Percentiles rank a stretch among this genome's conserved stretches.
phyloP scores from a whole-genome alignment of 352 stramenopile genomes.

The Globisporangium echinulatum region DNA sequence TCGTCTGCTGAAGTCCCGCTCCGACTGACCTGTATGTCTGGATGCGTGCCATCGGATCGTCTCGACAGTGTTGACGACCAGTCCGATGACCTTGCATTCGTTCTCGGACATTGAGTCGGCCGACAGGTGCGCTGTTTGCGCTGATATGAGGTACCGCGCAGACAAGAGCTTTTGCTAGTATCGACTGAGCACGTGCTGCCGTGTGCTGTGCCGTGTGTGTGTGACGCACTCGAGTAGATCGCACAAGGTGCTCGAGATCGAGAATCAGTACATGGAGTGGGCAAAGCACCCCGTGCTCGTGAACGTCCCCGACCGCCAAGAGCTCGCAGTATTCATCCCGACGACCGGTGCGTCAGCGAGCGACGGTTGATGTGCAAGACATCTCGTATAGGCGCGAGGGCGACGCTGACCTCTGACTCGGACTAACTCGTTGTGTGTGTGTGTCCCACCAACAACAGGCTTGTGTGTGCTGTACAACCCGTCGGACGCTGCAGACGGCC shows the following conservation, averaged over 20 bases:
- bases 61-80: slow-evolving; percentile 36
- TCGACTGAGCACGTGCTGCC: too few relatives aligned
- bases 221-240: slow-evolving; percentile 16
- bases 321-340: slow-evolving; percentile 55
- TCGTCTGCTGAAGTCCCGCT: background rate
- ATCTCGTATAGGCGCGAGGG: too few relatives aligned
- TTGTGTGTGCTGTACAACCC: slow-evolving; percentile 43
- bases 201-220: too few relatives aligned
- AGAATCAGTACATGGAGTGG: slow-evolving; percentile 66
- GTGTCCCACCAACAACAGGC: slow-evolving; percentile 11
- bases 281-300: slow-evolving; percentile 44
- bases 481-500: slow-evolving; percentile 28
- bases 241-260: slow-evolving; percentile 52
- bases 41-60: background rate
- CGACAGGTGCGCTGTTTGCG: too few relatives aligned
- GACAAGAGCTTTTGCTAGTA: too few relatives aligned
- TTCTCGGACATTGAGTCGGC: slow-evolving; percentile 42
- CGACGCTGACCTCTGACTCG: too few relatives aligned
- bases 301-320: slow-evolving; percentile 27
- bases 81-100: slow-evolving; percentile 51
- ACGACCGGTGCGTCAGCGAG: slow-evolving; percentile 26
- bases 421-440: background rate
- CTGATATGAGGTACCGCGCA: too few relatives aligned
- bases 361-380: too few relatives aligned
- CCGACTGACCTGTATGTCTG: background rate